A percentile compares a stretch with the other conserved stretches of the same genome.
These are phyloP conservation scores for Trametopsis cervina DNA, from an alignment of 768 basidiomycete genomes.

Conservation along the genomic window DNA sequence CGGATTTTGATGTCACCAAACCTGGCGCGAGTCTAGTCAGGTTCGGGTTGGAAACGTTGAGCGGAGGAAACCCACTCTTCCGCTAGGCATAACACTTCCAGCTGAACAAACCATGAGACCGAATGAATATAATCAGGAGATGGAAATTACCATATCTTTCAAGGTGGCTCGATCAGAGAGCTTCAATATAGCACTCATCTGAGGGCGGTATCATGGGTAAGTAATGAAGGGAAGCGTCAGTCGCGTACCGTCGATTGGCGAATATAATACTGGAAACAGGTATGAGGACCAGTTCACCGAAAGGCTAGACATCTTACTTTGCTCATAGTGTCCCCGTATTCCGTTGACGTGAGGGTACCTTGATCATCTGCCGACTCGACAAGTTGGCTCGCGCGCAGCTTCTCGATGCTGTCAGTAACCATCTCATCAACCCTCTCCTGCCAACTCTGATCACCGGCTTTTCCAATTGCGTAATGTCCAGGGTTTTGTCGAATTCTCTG, in stretches of 20 bases:
- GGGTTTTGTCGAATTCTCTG: slow-evolving; percentile 85
- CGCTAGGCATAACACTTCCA: slow-evolving; percentile 57
- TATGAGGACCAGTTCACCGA: neutral
- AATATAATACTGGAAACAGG: slow-evolving; percentile 58
- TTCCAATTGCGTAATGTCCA: slow-evolving; percentile 58
- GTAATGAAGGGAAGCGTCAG: neutral
- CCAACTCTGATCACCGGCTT: slow-evolving; percentile 54
- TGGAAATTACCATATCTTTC: slow-evolving; percentile 54
- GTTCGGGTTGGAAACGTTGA: too few relatives aligned
- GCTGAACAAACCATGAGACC: slow-evolving; percentile 28
- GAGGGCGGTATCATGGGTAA: neutral
- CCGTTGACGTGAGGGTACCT: slow-evolving; percentile 50
- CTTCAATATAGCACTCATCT: slow-evolving; percentile 66
- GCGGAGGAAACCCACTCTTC: slow-evolving; percentile 48
- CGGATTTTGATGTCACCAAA: slow-evolving; percentile 65
- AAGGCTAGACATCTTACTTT: slow-evolving; percentile 41
- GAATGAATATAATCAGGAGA: slow-evolving; percentile 1
- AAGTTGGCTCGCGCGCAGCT: slow-evolving; percentile 54
- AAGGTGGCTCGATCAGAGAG: slow-evolving; percentile 47
- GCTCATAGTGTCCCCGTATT: slow-evolving; percentile 84
- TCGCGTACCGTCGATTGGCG: slow-evolving; percentile 54
- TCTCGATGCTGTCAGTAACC: slow-evolving; percentile 57
- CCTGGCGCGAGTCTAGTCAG: too few relatives aligned
- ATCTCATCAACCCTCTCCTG: slow-evolving; percentile 66
- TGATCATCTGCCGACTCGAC: slow-evolving; percentile 38